Base-by-base conservation (phyloP, 1,284 basidiomycete species). In the Ceratobasidium sp. region DNA sequence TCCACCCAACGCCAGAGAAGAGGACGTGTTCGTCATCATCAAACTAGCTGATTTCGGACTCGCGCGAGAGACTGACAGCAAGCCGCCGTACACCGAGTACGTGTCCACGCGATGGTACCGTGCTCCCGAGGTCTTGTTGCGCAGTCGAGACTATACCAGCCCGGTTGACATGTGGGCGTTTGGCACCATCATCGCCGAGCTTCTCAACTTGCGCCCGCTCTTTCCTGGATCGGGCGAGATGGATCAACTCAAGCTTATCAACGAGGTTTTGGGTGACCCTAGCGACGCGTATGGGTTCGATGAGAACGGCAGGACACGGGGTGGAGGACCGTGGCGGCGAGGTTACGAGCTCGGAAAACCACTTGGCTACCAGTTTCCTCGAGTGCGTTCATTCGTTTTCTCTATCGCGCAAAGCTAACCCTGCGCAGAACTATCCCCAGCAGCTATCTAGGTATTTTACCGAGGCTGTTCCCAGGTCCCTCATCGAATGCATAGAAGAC, bases 111-210 rank as follows among this genome's bases (percentile, higher is more conserved):
- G 98, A 55, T 99, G 98, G 98, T 99, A 99, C 82, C 93, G 98
- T 74, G 98, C 98, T 0, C 98, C 98, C 16, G 98, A 99, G 81
- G 95, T 99, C 2, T 85, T 99, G 23, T 86, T 99, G 46, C 87
- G 95, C 73, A 94, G 95, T 78, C 87, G 90, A 73, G 91, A 98
- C 80, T 99, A 99, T 80, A 96, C 94, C 18, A 93, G 93, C 77
- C 95, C 98, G 0, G 97, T 99, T 43, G 98, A 99, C 81, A 95
- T 98, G 91, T 99, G 98, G 98, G 98, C 98, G 0, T 84, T 99
- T 57, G 98, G 98, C 26, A 97, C 98, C 4, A 99, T 99, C 80
- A 91, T 99, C 85, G 95, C 96, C 8, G 98, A 99, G 82, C 87
- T 98, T 72, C 87, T 98, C 82, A 98, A 96, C 79, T 87, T 99